Conservation (phyloP, 2,329 filamentous ascomycete species). For the Xylariomycetidae sp. region DNA sequence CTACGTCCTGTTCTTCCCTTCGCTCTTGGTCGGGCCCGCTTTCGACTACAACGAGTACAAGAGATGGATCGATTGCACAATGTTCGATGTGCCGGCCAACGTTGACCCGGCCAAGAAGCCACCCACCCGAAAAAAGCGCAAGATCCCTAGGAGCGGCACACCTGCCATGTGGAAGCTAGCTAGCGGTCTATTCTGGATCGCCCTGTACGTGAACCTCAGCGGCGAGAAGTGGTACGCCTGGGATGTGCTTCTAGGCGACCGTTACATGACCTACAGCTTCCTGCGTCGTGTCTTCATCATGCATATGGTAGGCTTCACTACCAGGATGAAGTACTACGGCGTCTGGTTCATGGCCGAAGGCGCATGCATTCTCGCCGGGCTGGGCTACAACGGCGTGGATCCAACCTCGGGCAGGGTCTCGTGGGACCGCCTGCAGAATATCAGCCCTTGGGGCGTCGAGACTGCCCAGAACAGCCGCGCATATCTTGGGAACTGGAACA, state of each 20-base stretch:
- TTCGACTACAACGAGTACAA: conserved; percentile 95
- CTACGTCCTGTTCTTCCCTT: conserved; percentile 94
- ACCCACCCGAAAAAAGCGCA: conserved; percentile 81
- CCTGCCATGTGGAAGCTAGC: conserved; percentile 76
- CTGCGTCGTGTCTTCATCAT: conserved; percentile 70
- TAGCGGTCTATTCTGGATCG: conserved; percentile 73
- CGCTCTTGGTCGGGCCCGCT: conserved; percentile 81
- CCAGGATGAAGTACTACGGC: conserved; percentile 91
- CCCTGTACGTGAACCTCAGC: conserved; percentile 69
- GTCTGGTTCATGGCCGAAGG: conserved; percentile 94
- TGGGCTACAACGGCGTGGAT: conserved; percentile 93
- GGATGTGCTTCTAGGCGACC: conserved; percentile 57
- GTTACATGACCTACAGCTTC: conserved; percentile 65
- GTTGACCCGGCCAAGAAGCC: conserved; percentile 83
- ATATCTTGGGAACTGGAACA: conserved; percentile 93
- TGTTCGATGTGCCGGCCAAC: conserved; percentile 82
- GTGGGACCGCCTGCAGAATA: conserved; percentile 86
- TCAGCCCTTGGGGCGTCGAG: conserved; percentile 81
- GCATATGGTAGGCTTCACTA: conserved; percentile 77
- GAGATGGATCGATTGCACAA: conserved; percentile 86
- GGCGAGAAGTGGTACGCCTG: conserved; percentile 59
- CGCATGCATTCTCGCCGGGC: conserved; percentile 85
- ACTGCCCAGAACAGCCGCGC: conserved; percentile 88
- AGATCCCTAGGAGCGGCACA: conserved; percentile 84
- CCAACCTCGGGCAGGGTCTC: conserved; percentile 76